phyloP scores from a whole-genome alignment of 2,329 filamentous ascomycete genomes.

The Fusarium sp. region DNA sequence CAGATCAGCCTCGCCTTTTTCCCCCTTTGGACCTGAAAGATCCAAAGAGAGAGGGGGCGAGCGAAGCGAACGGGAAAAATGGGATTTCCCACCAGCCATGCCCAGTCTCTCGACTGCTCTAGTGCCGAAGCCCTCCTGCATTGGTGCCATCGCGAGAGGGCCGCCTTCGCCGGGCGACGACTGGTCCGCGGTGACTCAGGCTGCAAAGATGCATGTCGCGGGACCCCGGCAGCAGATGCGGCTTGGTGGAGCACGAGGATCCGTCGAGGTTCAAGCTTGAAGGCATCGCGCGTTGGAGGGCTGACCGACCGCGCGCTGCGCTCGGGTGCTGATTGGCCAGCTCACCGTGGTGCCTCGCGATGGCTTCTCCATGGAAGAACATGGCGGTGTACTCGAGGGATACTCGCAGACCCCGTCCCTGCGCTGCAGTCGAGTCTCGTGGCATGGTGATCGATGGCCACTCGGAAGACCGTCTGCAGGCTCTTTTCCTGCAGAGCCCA shows the following conservation, averaged over 20 bases:
- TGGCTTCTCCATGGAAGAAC: not conserved
- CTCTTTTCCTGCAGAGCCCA: conserved; percentile 21
- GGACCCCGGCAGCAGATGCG: conserved; percentile 19
- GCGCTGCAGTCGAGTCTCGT: conserved; percentile 18
- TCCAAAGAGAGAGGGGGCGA: not conserved
- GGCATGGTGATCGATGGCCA: conserved; percentile 34
- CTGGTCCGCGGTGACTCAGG: conserved; percentile 45
- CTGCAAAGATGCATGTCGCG: conserved; percentile 17
- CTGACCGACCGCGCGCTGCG: conserved; percentile 39
- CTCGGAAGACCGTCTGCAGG: conserved; percentile 32
- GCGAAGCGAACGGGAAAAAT: not conserved
- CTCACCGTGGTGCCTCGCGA: conserved; percentile 9
- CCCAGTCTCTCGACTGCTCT: conserved; percentile 13
- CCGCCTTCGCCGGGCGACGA: conserved; percentile 33
- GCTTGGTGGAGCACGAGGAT: conserved; percentile 3
- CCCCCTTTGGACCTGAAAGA: conserved; percentile 7
- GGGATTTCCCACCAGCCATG: conserved; percentile 15
- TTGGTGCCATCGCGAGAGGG: conserved; percentile 42
- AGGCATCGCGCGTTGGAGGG: conserved; percentile 31
- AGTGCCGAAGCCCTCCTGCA: conserved; percentile 35
- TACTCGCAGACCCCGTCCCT: conserved; percentile 22
- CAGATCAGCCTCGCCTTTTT: conserved; percentile 35
- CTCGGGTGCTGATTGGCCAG: conserved; percentile 32
- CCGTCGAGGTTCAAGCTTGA: conserved; percentile 3
- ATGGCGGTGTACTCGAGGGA: conserved; percentile 27